These are phyloP conservation scores for Ceratocystis papillata DNA, from an alignment of 2,329 filamentous ascomycete genomes.

Conservation along the genomic window DNA sequence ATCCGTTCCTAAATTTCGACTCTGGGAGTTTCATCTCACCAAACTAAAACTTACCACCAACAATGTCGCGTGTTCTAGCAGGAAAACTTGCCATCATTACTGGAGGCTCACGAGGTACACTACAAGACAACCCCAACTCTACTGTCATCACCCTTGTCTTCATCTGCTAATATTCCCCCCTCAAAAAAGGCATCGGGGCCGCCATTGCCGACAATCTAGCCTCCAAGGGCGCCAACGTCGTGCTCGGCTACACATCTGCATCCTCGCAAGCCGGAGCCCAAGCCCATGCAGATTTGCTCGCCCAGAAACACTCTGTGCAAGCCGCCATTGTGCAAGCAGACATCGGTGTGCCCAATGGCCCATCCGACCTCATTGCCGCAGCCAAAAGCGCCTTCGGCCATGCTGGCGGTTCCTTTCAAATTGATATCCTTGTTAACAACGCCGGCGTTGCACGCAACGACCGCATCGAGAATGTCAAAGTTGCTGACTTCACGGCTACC, in stretches of 20 bases:
- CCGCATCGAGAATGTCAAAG: slow-evolving; percentile 49
- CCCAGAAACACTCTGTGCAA: slow-evolving; percentile 46
- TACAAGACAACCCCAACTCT: background rate
- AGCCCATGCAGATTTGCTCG: slow-evolving; percentile 53
- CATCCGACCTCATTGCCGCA: slow-evolving; percentile 47
- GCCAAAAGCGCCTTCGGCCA: slow-evolving; percentile 48
- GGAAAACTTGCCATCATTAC: slow-evolving; percentile 72
- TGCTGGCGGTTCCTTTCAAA: slow-evolving; percentile 43
- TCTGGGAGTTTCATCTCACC: background rate
- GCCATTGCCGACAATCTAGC: slow-evolving; percentile 57
- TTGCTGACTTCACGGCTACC: slow-evolving; percentile 56
- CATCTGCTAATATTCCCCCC: background rate
- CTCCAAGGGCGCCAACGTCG: slow-evolving; percentile 55
- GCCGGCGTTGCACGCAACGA: slow-evolving; percentile 62
- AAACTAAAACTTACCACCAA: slow-evolving; percentile 12
- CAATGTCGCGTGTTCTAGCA: slow-evolving; percentile 43
- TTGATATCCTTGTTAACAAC: slow-evolving; percentile 84
- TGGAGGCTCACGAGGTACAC: slow-evolving; percentile 62
- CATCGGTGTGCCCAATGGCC: slow-evolving; percentile 51
- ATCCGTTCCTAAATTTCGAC: background rate
- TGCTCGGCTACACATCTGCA: slow-evolving; percentile 56
- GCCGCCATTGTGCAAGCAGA: slow-evolving; percentile 59
- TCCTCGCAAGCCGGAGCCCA: slow-evolving; percentile 37
- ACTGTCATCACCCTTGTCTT: background rate
- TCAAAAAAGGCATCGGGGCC: slow-evolving; percentile 54